Base-by-base conservation (phyloP, 2,329 filamentous ascomycete species). In the Arachnopeziza araneosa region DNA sequence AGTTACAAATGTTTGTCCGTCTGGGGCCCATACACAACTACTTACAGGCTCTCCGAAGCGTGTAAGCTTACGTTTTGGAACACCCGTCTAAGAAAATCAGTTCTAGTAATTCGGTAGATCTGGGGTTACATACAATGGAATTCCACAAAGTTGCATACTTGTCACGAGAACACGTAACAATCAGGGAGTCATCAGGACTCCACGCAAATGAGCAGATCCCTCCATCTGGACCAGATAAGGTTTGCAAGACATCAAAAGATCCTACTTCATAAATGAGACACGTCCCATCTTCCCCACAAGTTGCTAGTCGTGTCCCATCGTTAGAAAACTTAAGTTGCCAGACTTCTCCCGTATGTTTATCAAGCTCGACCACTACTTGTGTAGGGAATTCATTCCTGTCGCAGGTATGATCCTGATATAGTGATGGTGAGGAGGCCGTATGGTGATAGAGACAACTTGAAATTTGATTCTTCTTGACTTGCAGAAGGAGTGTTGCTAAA, bases 271-370 rank as follows among this genome's bases (percentile, higher is more conserved):
- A 98, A 60, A 99, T 89, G 58, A 91, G 81, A 54, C 96, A 88
- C 8, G 82, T 80, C 26, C 84, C 84, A 63, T 91, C 89, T 67
- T 84, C 84, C 55, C 93, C 91, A 61, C 91, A 90, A 44, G 90
- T 93, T 1, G 93, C 95, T 59, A 99, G 76, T 68, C 84, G 89
- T 23, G 81, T 84, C 19, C 95, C 95, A 68, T 96, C 87, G 63
- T 96, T 87, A 5, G 93, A 98, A 73, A 96, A 99, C 56, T 88
- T 83, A 12, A 97, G 80, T 70, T 91, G 90, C 93, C 93, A 99
- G 14, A 97, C 89, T 75, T 99, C 93, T 60, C 91, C 89, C 0
- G 77, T 78, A 69, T 96, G 87, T 58, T 90, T 81, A 26, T 81
- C 80, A 2, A 98, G 80, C 68, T 96, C 88, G 19, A 87, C 73